Evolutionary conservation across 345 rosid genomes (phyloP), one percentile per base, ranked within the genome.

Genomic region (Anastatica hierochuntica): DNA sequence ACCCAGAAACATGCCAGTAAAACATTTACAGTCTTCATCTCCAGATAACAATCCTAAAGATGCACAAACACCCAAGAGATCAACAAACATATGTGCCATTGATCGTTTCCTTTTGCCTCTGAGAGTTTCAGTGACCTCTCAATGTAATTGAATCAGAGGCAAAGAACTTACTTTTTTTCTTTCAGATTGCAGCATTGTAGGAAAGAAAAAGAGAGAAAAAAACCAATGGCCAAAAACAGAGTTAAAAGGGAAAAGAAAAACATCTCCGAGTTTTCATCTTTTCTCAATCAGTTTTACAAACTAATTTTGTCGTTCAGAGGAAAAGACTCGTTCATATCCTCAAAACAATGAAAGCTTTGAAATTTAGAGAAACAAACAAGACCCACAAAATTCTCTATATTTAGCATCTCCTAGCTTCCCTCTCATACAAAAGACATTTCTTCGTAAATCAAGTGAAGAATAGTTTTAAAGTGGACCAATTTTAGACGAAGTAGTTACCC

Each of bases 251-350:
- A 67, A 64, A 49, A n/a, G n/a, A n/a, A n/a, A 45, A 58, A 46
- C 41, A 50, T 62, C 72, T 68, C 75, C 61, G 65, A 60, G 37
- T 60, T 57, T 69, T 45, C 53, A 53, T 73, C 74, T 46, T 63
- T 43, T 49, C 53, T 49, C n/a, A 18, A 43, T 58, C 60, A 57
- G 48, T 61, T 68, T 7, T 12, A 29, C 16, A 45, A 53, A 60
- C 72, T 67, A 60, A 67, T 11, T 63, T 64, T 52, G 48, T 50
- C 41, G 66, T 40, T 53, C 56, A 52, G 53, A 57, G 17, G n/a
- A n/a, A 72, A 49, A 20, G 75, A 76, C 70, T 63, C 67, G 14
- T 74, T 79, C 81, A 45, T 63, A 60, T 62, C 77, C 74, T 73
- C 56, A 44, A 58, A 61, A 47, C 45, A 71, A 69, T 74, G 50